Conservation (phyloP, 2,329 filamentous ascomycete species). For the Colletotrichum sublineola region DNA sequence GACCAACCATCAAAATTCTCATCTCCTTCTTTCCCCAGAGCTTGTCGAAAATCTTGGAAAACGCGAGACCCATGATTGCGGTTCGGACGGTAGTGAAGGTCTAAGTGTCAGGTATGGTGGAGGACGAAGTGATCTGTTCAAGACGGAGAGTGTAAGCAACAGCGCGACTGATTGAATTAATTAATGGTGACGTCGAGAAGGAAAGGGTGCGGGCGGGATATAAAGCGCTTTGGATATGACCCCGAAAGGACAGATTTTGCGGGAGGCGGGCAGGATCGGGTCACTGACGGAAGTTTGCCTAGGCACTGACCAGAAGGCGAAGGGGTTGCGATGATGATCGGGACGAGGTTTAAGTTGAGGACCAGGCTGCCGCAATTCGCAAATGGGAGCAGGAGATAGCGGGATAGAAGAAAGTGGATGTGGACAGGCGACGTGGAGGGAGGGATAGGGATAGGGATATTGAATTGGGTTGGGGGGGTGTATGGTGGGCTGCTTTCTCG, state of each 20-base stretch:
- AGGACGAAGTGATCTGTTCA: conserved; percentile 43
- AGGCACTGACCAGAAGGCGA: conserved; percentile 32
- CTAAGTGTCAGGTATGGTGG: conserved; percentile 51
- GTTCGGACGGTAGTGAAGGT: conserved; percentile 53
- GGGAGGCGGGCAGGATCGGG: conserved; percentile 19
- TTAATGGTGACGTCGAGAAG: conserved; percentile 30
- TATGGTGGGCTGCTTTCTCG: conserved; percentile 40
- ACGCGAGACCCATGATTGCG: conserved; percentile 95
- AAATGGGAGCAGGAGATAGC: conserved; percentile 38
- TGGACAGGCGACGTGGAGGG: conserved; percentile 42
- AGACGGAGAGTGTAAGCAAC: conserved; percentile 37
- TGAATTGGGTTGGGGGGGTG: conserved; percentile 35
- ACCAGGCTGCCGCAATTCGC: conserved; percentile 42
- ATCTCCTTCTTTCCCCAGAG: conserved; percentile 99
- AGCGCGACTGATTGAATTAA: conserved; percentile 35
- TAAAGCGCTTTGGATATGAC: conserved; percentile 17
- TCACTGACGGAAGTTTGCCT: conserved; percentile 39
- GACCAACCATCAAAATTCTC: conserved; percentile 99
- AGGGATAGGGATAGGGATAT: conserved; percentile 42
- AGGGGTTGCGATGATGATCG: conserved; percentile 20
- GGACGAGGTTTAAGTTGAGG: conserved; percentile 32
- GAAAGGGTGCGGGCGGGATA: conserved; percentile 34
- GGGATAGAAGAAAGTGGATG: conserved; percentile 42
- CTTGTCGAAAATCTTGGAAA: conserved; percentile 96
- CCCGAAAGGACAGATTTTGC: conserved; percentile 40